Conservation (phyloP, 2,329 filamentous ascomycete genomes). For the Colletotrichum sp. region DNA sequence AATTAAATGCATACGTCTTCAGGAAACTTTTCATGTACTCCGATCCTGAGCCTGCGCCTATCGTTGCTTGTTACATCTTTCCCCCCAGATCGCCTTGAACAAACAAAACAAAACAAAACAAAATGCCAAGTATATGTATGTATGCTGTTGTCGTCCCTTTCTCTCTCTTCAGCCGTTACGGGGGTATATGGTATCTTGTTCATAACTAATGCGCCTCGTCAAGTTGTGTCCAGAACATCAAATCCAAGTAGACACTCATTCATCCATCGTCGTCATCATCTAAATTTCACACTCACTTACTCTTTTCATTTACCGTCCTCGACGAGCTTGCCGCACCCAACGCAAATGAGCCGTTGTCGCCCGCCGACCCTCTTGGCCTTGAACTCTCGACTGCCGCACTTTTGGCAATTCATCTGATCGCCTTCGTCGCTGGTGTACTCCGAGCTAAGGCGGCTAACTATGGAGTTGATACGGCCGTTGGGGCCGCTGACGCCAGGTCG, state of each 20-base stretch:
- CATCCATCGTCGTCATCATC: not conserved
- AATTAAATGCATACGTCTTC: not conserved
- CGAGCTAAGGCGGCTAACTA: conserved; percentile 62
- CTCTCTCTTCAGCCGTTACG: not conserved
- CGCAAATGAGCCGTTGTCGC: conserved; percentile 65
- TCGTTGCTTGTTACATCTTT: not conserved
- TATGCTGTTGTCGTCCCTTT: not conserved
- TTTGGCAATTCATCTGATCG: conserved; percentile 57
- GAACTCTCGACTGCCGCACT: conserved; percentile 67
- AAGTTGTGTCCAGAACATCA: not conserved
- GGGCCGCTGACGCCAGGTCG: conserved; percentile 18
- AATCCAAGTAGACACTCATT: not conserved
- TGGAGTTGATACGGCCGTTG: conserved; percentile 42
- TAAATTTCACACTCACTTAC: not conserved
- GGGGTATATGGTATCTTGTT: conserved; percentile 16
- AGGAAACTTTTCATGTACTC: not conserved
- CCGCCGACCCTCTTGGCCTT: conserved; percentile 61
- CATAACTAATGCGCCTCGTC: conserved; percentile 9
- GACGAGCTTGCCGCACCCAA: conserved; percentile 50
- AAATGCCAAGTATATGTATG: not conserved
- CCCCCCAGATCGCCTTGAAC: not conserved
- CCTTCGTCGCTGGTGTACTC: conserved; percentile 41
- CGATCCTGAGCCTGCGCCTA: not conserved
- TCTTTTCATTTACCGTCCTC: conserved; percentile 8
- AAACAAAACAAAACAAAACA: not conserved